Percentiles rank a stretch among this genome's conserved stretches.
Conservation (phyloP, 2,329 filamentous ascomycete genomes). For the Dactylella cylindrospora region DNA sequence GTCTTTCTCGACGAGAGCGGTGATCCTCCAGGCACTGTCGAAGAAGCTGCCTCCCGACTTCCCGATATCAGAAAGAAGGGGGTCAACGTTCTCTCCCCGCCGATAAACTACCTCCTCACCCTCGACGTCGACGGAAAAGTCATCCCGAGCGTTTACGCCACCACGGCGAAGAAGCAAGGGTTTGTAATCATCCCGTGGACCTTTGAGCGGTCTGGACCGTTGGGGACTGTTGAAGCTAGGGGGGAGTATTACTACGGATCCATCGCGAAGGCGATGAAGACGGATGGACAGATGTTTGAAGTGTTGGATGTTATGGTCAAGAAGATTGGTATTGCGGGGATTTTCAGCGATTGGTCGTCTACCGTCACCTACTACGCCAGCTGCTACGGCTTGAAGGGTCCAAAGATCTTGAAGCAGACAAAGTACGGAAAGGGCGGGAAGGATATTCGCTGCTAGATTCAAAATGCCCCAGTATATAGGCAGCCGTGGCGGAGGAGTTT, state of each 20-base stretch:
- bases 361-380: constrained; percentile 72
- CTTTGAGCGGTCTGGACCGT: constrained; percentile 66
- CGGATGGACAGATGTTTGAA: constrained; percentile 67
- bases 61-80: constrained; percentile 61
- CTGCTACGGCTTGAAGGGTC: constrained; percentile 58
- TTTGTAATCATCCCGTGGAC: constrained; percentile 69
- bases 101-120: constrained; percentile 64
- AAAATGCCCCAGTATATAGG: not conserved
- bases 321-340: constrained; percentile 62
- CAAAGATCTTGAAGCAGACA: constrained; percentile 38
- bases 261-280: constrained; percentile 60
- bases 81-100: constrained; percentile 65
- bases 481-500: too few relatives aligned
- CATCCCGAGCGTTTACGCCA: constrained; percentile 65
- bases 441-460: constrained; percentile 7
- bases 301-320: constrained; percentile 66
- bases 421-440: constrained; percentile 38
- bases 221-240: constrained; percentile 57
- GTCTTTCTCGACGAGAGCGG: constrained; percentile 67
- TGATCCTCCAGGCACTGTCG: constrained; percentile 58
- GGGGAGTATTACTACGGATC: constrained; percentile 61
- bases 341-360: constrained; percentile 71
- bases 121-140: constrained; percentile 59
- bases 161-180: constrained; percentile 62
- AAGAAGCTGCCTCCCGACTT: constrained; percentile 61